Evolutionary conservation across 768 basidiomycete genomes (phyloP), one percentile per base, ranked within the genome.

Genomic region (Trametes villosa): DNA sequence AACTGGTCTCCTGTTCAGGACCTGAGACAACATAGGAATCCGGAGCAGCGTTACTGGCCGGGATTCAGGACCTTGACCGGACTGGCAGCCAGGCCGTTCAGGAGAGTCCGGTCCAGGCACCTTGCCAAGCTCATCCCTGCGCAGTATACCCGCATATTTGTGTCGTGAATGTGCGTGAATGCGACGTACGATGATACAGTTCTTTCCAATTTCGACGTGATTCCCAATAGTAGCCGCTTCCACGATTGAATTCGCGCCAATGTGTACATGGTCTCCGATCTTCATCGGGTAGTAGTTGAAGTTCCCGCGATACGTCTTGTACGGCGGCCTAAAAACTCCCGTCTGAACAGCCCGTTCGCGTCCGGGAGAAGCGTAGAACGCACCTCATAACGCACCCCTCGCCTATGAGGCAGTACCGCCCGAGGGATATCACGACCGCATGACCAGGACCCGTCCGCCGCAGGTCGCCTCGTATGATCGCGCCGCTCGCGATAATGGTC

Each of bases 231-330:
- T 90, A 0, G 96, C 95, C 0, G 97, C 97, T 76, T 99, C 97
- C 22, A 99, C 83, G 53, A 98, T 86, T 42, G 84, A 85, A 65
- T 85, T 84, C n/a, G 90, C 85, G 17, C 96, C 96, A 45, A 99
- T 92, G 63, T 96, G 89, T 24, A 98, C 97, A 70, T 93, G 87
- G 75, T 98, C 96, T 3, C 94, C 93, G 11, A 99, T 87, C 72
- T 96, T 94, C 88, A 98, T 94, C 6, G 96, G 96, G 70, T 98
- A 98, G 76, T 96, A 98, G 70, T 98, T 97, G 80, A 94, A 93
- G 63, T 90, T 88, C 62, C 91, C 91, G 52, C 92, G 86, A 72
- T 94, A 94, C 0, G 92, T 94, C 75, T 94, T 93, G 73, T 93
- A 92, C 3, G 91, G 93, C 11, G 91, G 92, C 64, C 91, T 91